Evolutionary conservation across 106 monocot genomes (phyloP), one percentile per base, ranked within the genome.

Genomic region (Allium fistulosum): DNA sequence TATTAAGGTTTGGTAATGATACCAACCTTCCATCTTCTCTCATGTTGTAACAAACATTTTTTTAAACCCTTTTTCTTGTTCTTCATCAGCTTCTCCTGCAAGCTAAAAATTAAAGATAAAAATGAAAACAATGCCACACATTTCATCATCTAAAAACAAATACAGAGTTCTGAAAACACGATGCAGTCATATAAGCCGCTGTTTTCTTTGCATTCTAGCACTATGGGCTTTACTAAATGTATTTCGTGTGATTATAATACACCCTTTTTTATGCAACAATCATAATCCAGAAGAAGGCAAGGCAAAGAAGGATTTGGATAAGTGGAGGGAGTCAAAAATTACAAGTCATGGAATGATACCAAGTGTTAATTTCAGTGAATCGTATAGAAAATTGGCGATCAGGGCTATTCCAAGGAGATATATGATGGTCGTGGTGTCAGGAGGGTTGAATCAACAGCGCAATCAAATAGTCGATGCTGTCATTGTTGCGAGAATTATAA

Each of bases 381-480:
- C 55, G 14, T 79, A 82, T 48, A 10, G 51, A 48, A 66, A 68
- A 8, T 11, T 53, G 26, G 52, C 73, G 7, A n/a, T 69, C 9
- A 57, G 68, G 57, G 14, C 57, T 46, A 4, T 69, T 10, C 68
- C 68, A 10, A 56, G 74, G 66, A 64, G 55, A 51, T 86, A 82
- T 67, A 61, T 87, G 79, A 52, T 87, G 68, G 82, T 69, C 27
- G 82, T 80, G 52, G 86, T 82, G 26, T 82, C 82, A 0, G 80
- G 82, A 14, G 82, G 82, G 8, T 58, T 87, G 59, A 87, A 87
- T 67, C 82, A 87, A 61, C 86, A 82, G 60, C 48, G 86, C 9
- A 79, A 87, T 51, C 79, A 82, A 74, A 82, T 87, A 26, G 53
- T 87, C 51, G 82, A 87, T 60, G 86, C 86, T 4, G 82, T 87